These are phyloP conservation scores for Malassezia slooffiae DNA, from an alignment of 1,284 basidiomycete genomes.

Conservation along the genomic window DNA sequence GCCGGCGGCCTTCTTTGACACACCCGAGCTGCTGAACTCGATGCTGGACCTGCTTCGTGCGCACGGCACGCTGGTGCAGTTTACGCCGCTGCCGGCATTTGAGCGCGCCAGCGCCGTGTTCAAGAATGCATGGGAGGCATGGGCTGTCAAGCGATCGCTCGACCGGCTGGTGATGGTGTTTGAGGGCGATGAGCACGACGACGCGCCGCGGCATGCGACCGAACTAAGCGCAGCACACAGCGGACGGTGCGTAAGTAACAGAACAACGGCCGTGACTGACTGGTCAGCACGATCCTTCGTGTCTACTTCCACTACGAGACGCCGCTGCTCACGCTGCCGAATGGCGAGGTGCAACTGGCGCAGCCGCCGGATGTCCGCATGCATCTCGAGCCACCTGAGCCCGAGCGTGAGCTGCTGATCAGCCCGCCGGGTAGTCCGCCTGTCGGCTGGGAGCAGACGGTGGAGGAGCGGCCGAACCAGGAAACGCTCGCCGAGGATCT, in stretches of 20 bases:
- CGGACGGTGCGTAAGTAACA: neutral
- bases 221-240: neutral
- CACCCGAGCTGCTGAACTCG: slow-evolving; percentile 15
- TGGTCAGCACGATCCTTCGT: neutral
- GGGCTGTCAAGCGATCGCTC: slow-evolving; percentile 25
- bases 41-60: slow-evolving; percentile 33
- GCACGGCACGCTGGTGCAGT: slow-evolving; percentile 34
- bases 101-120: slow-evolving; percentile 32
- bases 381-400: slow-evolving; percentile 8
- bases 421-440: slow-evolving; percentile 97
- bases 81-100: slow-evolving; percentile 33
- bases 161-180: slow-evolving; percentile 30
- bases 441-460: slow-evolving; percentile 84
- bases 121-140: slow-evolving; percentile 21
- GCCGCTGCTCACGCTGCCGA: slow-evolving; percentile 1
- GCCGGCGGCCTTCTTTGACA: slow-evolving; percentile 32
- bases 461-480: slow-evolving; percentile 81
- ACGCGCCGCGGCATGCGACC: neutral
- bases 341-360: slow-evolving; percentile 1
- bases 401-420: slow-evolving; percentile 64
- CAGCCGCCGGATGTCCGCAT: neutral
- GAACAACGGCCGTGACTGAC: neutral
- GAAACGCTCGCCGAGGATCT: slow-evolving; percentile 80
- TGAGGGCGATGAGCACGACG: slow-evolving; percentile 14
- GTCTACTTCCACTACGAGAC: slow-evolving; percentile 8